A percentile compares a stretch with the other conserved stretches of the same genome.
Conservation (phyloP, 1,139 yeast genomes). For the Geotrichum macrosporum region DNA sequence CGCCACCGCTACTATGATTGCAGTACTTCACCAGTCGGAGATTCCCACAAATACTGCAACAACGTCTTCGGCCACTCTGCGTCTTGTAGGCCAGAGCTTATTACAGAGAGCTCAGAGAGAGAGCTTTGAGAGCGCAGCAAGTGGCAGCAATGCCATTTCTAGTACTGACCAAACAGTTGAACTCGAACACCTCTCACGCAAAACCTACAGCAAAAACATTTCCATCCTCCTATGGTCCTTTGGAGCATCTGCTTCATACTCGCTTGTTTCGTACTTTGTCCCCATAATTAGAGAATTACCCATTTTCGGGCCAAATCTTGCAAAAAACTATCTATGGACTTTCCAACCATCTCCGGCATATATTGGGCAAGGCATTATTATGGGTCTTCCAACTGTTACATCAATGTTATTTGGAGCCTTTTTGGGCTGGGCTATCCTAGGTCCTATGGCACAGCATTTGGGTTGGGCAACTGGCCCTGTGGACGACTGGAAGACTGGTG, state of each 20-base stretch:
- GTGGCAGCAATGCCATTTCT: not conserved
- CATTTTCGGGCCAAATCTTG: slow-evolving; percentile 63
- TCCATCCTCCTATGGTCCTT: slow-evolving; percentile 58
- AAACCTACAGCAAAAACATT: slow-evolving; percentile 54
- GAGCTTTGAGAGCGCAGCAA: slow-evolving; percentile 1
- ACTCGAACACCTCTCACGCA: slow-evolving; percentile 21
- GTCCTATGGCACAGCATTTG: slow-evolving; percentile 64
- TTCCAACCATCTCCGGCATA: slow-evolving; percentile 97
- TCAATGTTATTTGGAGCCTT: slow-evolving; percentile 89
- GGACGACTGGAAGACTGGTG: slow-evolving; percentile 89
- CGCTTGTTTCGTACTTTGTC: slow-evolving; percentile 63
- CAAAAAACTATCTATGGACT: slow-evolving; percentile 71
- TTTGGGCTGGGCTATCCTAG: slow-evolving; percentile 86
- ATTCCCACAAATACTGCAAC: slow-evolving; percentile 6
- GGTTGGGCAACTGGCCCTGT: slow-evolving; percentile 90
- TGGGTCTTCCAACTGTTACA: slow-evolving; percentile 90
- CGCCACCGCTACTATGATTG: slow-evolving; percentile 89
- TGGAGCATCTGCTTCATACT: slow-evolving; percentile 63
- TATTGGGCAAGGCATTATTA: slow-evolving; percentile 93
- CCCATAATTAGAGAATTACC: slow-evolving; percentile 71
- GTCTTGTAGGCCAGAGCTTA: slow-evolving; percentile 5
- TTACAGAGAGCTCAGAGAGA: slow-evolving; percentile 9
- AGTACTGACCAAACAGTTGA: slow-evolving; percentile 14
- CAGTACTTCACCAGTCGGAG: slow-evolving; percentile 66
- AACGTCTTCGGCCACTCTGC: not conserved